Evolutionary conservation across 768 basidiomycete genomes (phyloP).

Genomic region (Hebeloma cylindrosporum): DNA sequence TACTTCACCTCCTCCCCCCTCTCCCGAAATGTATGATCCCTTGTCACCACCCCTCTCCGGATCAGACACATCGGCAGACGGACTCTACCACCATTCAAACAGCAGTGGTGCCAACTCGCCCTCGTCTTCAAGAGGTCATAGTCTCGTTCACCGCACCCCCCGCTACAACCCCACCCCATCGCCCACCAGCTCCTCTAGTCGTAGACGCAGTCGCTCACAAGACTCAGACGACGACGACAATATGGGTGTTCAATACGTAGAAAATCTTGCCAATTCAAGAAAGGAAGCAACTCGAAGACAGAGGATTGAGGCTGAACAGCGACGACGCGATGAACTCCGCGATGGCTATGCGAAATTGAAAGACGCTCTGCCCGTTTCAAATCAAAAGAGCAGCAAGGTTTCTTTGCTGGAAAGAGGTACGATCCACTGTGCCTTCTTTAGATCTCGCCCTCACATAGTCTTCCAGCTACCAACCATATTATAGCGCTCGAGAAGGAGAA

Average conservation of each 20-base stretch:
- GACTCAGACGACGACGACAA: slow-evolving; percentile 76
- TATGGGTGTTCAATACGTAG: slow-evolving; percentile 67
- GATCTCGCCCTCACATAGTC: slow-evolving; percentile 8
- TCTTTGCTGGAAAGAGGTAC: slow-evolving; percentile 84
- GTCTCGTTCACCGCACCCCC: slow-evolving; percentile 71
- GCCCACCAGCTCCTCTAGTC: slow-evolving; percentile 70
- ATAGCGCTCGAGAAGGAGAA: slow-evolving; percentile 69
- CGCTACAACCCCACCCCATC: slow-evolving; percentile 85
- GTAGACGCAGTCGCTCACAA: slow-evolving; percentile 68
- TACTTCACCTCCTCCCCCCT: slow-evolving; percentile 73
- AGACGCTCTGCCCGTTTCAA: slow-evolving; percentile 82
- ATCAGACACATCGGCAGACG: slow-evolving; percentile 87
- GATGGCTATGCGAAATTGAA: slow-evolving; percentile 89
- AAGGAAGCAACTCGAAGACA: slow-evolving; percentile 85
- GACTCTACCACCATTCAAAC: slow-evolving; percentile 77
- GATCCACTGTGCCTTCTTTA: slow-evolving; percentile 22
- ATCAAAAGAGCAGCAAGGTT: slow-evolving; percentile 91
- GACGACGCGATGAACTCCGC: slow-evolving; percentile 83
- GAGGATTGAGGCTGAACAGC: slow-evolving; percentile 88
- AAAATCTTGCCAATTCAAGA: slow-evolving; percentile 72
- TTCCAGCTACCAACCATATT: slow-evolving; percentile 77
- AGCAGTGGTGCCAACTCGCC: slow-evolving; percentile 77
- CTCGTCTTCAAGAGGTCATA: slow-evolving; percentile 72
- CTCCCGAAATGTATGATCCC: slow-evolving; percentile 81
- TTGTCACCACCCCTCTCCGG: slow-evolving; percentile 85